Evolutionary conservation across 345 rosid species (phyloP).

Genomic region (Gossypium turneri): DNA sequence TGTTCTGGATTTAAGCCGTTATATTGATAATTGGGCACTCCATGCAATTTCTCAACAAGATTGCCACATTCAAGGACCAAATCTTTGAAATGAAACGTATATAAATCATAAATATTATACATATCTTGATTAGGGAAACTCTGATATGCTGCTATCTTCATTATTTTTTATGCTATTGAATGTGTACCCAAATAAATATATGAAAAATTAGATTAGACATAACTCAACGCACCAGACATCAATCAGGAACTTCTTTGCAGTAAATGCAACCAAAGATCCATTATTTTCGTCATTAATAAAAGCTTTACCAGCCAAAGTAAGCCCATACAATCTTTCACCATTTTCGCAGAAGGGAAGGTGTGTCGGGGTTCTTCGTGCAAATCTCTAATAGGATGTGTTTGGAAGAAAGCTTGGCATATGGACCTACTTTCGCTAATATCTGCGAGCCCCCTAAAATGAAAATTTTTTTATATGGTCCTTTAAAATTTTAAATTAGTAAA

Average conservation of each 20-base stretch:
- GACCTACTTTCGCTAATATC: conserved; percentile 30
- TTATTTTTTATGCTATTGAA: too few species aligned
- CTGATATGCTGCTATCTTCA: too few species aligned
- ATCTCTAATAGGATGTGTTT: conserved; percentile 28
- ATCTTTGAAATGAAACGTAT: conserved; percentile 31
- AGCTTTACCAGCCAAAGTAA: conserved; percentile 21
- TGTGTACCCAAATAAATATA: too few species aligned
- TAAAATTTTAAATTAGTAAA: too few species aligned
- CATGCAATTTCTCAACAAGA: conserved; percentile 29
- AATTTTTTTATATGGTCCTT: too few species aligned
- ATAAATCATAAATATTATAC: too few species aligned
- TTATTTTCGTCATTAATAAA: conserved; percentile 4
- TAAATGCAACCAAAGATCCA: too few species aligned
- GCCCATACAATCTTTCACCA: conserved; percentile 27
- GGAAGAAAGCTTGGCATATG: conserved; percentile 12
- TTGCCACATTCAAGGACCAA: conserved; percentile 31
- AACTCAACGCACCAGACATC: not conserved
- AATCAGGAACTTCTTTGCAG: not conserved
- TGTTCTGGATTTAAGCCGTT: conserved; percentile 5
- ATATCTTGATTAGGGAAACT: too few species aligned
- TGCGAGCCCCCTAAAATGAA: too few species aligned
- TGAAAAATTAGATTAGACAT: too few species aligned
- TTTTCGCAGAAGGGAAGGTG: conserved; percentile 27
- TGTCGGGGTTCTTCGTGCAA: conserved; percentile 32
- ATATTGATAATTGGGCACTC: conserved; percentile 23